phyloP scores from a whole-genome alignment of 805 yeast genomes.

The Tetrapisispora phaffii region DNA sequence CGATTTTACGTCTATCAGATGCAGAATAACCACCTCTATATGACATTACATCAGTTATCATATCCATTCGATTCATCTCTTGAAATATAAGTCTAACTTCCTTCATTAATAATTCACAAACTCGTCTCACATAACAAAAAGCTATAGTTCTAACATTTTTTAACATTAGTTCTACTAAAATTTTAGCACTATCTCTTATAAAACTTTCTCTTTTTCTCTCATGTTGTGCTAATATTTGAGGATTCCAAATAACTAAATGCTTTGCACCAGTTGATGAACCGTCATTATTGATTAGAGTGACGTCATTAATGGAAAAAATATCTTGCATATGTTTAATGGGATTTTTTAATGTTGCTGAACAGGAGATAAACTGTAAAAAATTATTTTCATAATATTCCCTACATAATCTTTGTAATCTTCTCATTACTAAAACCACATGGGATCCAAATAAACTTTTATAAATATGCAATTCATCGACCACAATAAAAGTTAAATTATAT shows the following conservation, averaged over 20 bases:
- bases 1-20: constrained; percentile 76
- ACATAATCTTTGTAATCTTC: constrained; percentile 59
- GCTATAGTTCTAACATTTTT: constrained; percentile 72
- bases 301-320: constrained; percentile 58
- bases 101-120: constrained; percentile 81
- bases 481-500: constrained; percentile 54
- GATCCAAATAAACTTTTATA: constrained; percentile 89
- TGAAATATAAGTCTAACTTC: constrained; percentile 55
- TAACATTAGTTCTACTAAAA: constrained; percentile 56
- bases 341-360: constrained; percentile 83
- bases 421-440: constrained; percentile 77
- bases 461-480: constrained; percentile 77
- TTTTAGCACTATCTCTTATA: constrained; percentile 64
- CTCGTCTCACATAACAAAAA: constrained; percentile 77
- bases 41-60: constrained; percentile 67
- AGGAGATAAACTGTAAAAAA: constrained; percentile 62
- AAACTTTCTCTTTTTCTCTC: constrained; percentile 55
- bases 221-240: constrained; percentile 56
- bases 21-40: constrained; percentile 94
- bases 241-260: constrained; percentile 73
- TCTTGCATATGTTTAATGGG: constrained; percentile 65
- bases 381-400: constrained; percentile 31
- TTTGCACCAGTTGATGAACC: constrained; percentile 85
- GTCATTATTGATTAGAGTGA: constrained; percentile 57
- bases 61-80: constrained; percentile 35